Evolutionary conservation across 495 filamentous ascomycete species (phyloP).

Genomic region (Cercophora scortea): DNA sequence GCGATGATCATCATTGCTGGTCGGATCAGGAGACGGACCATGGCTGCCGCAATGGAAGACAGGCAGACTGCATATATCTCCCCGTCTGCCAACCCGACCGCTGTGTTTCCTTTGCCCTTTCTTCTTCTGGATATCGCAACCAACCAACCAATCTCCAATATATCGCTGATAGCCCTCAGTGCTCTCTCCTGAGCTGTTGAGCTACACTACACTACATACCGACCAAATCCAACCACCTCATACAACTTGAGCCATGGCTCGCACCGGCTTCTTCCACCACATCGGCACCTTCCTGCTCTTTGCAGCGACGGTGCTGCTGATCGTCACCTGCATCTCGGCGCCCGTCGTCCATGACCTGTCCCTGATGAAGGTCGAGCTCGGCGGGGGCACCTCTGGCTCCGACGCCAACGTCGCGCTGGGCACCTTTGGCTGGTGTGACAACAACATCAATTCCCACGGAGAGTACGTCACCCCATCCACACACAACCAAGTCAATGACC

Average conservation of each 20-base stretch:
- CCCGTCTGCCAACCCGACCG: too few species aligned
- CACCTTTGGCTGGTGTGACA: conserved; percentile 49
- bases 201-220: too few species aligned
- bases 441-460: conserved; percentile 2
- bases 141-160: too few species aligned
- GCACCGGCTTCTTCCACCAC: conserved; percentile 47
- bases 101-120: too few species aligned
- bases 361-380: conserved; percentile 43
- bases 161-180: too few species aligned
- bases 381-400: conserved; percentile 3
- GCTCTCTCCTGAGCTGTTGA: too few species aligned
- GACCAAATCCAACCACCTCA: too few species aligned
- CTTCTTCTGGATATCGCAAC: too few species aligned
- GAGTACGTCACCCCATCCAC: conserved; percentile 9
- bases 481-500: conserved; percentile 1
- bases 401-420: conserved; percentile 39
- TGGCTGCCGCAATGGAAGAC: too few species aligned
- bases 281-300: conserved; percentile 54
- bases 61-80: too few species aligned
- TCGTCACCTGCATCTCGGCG: conserved; percentile 51
- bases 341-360: conserved; percentile 46
- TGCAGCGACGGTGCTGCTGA: conserved; percentile 43
- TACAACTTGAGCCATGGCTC: conserved; percentile 20
- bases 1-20: too few species aligned
- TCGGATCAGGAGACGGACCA: too few species aligned